Conservation (phyloP, 176 grass and related monocot genomes). For the Eleusine coracana region DNA sequence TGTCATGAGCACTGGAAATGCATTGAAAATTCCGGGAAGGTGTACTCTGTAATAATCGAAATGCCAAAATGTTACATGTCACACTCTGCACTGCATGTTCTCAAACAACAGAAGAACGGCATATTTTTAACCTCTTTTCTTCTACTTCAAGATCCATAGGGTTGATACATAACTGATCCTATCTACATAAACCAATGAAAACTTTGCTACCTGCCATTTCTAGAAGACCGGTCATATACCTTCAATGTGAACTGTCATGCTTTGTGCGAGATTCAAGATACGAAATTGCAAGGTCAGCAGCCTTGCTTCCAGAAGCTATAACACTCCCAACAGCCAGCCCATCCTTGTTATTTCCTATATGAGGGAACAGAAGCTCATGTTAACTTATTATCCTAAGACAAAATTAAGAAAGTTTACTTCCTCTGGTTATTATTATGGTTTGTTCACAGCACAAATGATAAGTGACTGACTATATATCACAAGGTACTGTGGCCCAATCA, state of each 20-base stretch:
- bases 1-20: background rate
- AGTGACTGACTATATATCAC: background rate
- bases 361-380: conserved; percentile 32
- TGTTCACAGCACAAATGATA: background rate
- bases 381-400: background rate
- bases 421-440: conserved; percentile 2
- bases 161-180: background rate
- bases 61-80: conserved; percentile 17
- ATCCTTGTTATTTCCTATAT: conserved; percentile 91
- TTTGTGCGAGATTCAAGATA: conserved; percentile 56
- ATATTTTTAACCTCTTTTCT: conserved; percentile 1
- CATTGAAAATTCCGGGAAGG: background rate
- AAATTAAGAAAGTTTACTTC: background rate
- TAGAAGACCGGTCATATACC: conserved; percentile 26
- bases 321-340: conserved; percentile 87
- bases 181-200: conserved; percentile 5
- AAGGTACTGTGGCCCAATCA: background rate
- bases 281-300: conserved; percentile 75
- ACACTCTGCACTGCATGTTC: background rate
- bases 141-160: background rate
- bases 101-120: conserved; percentile 14
- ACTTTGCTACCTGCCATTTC: background rate
- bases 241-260: conserved; percentile 35
- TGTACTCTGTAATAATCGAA: background rate
- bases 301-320: conserved; percentile 84